Base-by-base conservation (phyloP, 1,284 basidiomycete genomes). In the Cystobasidium slooffiae region DNA sequence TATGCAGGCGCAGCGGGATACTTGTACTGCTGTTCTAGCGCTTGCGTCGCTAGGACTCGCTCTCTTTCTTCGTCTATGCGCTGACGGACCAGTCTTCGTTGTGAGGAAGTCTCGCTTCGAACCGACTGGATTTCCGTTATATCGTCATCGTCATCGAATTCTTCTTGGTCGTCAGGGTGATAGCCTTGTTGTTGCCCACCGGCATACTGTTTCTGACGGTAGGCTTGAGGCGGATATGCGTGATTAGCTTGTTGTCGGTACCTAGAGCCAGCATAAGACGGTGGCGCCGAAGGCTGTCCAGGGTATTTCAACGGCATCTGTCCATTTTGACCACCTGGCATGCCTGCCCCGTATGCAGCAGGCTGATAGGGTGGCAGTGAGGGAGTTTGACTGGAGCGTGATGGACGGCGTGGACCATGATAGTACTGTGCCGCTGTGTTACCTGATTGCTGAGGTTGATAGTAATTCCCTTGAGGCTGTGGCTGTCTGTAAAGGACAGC, bases 81-180 rank as follows among this genome's bases (percentile, higher is more conserved):
- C 31, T 31, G 44, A 7, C 14, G 9, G 12, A 67, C 14, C 18
- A 67, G 16, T 6, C 37, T 24, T 20, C 52, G 49, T 31, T 67
- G 61, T 14, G 61, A 63, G 1, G 61, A 63, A 49, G 61, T 63
- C 41, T 63, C 61, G 44, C 44, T 63, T 6, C 61, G 43, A 31
- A 63, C 61, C 22, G 61, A 63, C 44, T 55, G 46, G 14, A 68
- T 68, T 47, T 68, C 66, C 22, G 66, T 59, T 20, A 68, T 59
- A 41, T 39, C 52, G 22, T 68, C 66, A 44, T 56, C 66, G 58
- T 37, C 12, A 41, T 68, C 66, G 24, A 52, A 46, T 43, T 68
- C 44, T 8, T 59, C n/a, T 6, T 47, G n/a, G n/a, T 46, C 66
- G 1, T 55, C 37, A 12, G 18, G 31, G 31, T 43, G 10, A 16